Evolutionary conservation across 1,284 basidiomycete species (phyloP).

Genomic region (Fomitopsis schrenkii): DNA sequence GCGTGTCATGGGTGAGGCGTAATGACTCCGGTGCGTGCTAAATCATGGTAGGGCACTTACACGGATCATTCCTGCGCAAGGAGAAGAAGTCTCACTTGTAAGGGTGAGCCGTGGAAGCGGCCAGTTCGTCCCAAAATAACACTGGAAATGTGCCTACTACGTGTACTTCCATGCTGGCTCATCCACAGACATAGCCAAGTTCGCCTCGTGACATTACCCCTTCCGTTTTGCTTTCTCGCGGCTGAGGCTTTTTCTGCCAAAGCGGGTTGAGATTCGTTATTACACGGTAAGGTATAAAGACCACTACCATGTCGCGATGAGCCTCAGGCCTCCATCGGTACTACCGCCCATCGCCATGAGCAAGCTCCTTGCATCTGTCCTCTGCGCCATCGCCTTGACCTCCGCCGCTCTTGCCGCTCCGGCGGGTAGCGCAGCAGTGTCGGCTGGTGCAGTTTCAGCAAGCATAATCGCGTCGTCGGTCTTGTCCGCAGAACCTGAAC

Average conservation of each 20-base stretch:
- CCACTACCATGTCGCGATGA: neutral
- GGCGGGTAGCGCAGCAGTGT: constrained; percentile 6
- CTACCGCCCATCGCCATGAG: constrained; percentile 6
- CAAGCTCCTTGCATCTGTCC: constrained; percentile 7
- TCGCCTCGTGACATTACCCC: neutral
- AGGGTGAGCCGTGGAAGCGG: neutral
- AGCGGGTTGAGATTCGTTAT: neutral
- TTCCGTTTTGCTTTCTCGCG: neutral
- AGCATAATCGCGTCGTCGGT: neutral
- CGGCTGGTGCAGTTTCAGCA: constrained; percentile 4
- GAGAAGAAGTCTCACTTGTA: neutral
- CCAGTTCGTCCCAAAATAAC: neutral
- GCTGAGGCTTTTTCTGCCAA: neutral
- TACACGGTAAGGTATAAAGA: neutral
- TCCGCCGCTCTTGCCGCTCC: constrained; percentile 6
- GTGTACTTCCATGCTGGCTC: neutral
- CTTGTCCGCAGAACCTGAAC: constrained; percentile 9
- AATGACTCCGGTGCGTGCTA: neutral
- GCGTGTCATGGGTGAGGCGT: neutral
- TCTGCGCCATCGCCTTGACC: constrained; percentile 9
- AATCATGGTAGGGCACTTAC: neutral
- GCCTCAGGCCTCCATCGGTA: neutral
- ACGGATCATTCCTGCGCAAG: neutral
- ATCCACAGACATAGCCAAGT: neutral
- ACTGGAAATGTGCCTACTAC: neutral